Evolutionary conservation across 352 stramenopile genomes (phyloP), one percentile per base, ranked within the genome.

Genomic region (Phytophthora cryptogea): DNA sequence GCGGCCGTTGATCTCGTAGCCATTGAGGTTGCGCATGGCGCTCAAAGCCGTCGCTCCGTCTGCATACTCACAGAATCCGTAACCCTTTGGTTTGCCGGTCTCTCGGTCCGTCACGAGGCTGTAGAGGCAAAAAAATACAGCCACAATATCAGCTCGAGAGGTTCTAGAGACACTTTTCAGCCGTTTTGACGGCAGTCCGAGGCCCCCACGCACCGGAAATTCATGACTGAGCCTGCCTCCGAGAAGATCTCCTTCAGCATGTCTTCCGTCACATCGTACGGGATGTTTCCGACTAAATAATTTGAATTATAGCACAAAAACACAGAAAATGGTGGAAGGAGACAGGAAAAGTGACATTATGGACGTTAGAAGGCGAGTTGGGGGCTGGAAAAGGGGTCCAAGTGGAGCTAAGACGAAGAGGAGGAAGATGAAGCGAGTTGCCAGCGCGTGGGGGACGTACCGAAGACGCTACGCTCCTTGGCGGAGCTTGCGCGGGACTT

Each of bases 201-300:
- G 39, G 3, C 7, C 17, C 33, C 4, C 14, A 56, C 69, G 47
- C 39, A 95, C 86, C 86, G 80, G 54, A 95, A 95, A 59, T 91
- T 95, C 50, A 95, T 61, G 45, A 95, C 86, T 6, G 80, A 84
- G 23, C 86, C 86, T 11, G 83, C 86, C 48, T 89, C 83, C 8
- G 86, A 93, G 72, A 95, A 95, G 49, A 95, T 89, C 63, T 95
- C 83, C 59, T 87, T 88, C 35, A 95, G 83, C 82, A 83, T 83
- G 8, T 95, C 86, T 42, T 95, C 86, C 10, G 86, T 90, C 40
- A 95, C 86, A 79, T 95, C 86, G 65, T 95, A 95, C 43, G 86
- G 86, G 47, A 95, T 95, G 64, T 95, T 95, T 56, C 86, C 86
- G 39, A 95, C 86, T 95, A 62, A 9, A 28, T 39, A 54, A 36